A percentile compares a stretch with the other conserved stretches of the same genome.
Conservation (phyloP, 495 filamentous ascomycete species). For the Trichoderma parareesei region DNA sequence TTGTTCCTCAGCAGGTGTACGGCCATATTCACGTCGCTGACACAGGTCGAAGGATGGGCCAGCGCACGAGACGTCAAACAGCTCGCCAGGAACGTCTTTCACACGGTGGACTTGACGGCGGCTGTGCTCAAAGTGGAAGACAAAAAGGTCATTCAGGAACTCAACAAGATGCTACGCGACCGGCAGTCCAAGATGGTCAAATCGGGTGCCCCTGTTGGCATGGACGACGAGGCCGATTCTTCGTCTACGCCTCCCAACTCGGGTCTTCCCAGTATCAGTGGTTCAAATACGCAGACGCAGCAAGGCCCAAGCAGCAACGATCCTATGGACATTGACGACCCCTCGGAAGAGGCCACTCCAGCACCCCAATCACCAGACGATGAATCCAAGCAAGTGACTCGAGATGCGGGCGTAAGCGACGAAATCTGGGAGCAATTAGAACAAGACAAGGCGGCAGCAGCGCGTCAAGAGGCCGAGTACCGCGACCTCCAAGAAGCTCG, state of each 20-base stretch:
- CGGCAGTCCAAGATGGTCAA: slow-evolving; percentile 22
- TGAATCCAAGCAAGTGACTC: slow-evolving; percentile 11
- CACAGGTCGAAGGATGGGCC: slow-evolving; percentile 49
- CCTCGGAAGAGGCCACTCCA: background rate
- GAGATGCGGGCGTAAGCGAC: slow-evolving; percentile 53
- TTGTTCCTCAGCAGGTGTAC: slow-evolving; percentile 22
- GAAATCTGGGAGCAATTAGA: slow-evolving; percentile 54
- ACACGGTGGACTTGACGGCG: slow-evolving; percentile 20
- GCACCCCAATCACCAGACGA: background rate
- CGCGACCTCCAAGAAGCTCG: slow-evolving; percentile 17
- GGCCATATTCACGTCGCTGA: slow-evolving; percentile 32
- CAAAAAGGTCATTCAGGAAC: slow-evolving; percentile 26
- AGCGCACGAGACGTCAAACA: slow-evolving; percentile 61
- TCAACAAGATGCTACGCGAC: slow-evolving; percentile 41
- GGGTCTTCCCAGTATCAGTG: slow-evolving; percentile 12
- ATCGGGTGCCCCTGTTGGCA: background rate
- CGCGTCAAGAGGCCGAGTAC: slow-evolving; percentile 25
- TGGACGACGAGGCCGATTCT: background rate
- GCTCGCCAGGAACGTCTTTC: slow-evolving; percentile 45
- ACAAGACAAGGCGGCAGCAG: slow-evolving; percentile 32
- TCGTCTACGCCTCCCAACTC: background rate
- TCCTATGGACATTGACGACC: background rate
- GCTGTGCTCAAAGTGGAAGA: slow-evolving; percentile 21
- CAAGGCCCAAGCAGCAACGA: slow-evolving; percentile 3
- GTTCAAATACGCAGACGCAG: slow-evolving; percentile 10